Evolutionary conservation across 768 basidiomycete genomes (phyloP).

Genomic region (Auriscalpium microsporum): DNA sequence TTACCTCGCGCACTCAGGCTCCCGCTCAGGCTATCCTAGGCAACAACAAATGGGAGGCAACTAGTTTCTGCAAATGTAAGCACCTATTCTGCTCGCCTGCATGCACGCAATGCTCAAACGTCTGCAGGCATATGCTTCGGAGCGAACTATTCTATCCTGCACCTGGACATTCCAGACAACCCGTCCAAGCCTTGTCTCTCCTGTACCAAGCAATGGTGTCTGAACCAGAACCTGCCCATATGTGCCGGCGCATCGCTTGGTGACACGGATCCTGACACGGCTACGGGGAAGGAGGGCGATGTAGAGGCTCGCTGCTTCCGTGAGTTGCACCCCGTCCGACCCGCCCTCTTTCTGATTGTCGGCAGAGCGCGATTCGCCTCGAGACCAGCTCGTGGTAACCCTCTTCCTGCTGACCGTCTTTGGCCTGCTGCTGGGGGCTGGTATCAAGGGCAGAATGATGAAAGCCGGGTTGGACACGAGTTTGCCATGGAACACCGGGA

Average conservation of each 20-base stretch:
- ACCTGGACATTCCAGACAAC: constrained; percentile 70
- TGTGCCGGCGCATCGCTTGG: constrained; percentile 77
- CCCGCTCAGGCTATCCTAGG: constrained; percentile 34
- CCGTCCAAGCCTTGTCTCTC: constrained; percentile 86
- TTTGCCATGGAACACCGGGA: constrained; percentile 52
- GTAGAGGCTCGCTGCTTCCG: constrained; percentile 95
- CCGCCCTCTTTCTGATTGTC: constrained; percentile 17
- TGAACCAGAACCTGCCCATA: constrained; percentile 82
- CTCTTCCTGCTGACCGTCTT: constrained; percentile 84
- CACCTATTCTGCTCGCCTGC: constrained; percentile 6
- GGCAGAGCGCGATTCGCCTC: constrained; percentile 87
- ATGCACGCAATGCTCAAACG: not conserved
- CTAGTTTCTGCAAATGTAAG: constrained; percentile 84
- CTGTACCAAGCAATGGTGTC: constrained; percentile 93
- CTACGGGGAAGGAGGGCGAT: constrained; percentile 91
- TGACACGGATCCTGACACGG: constrained; percentile 85
- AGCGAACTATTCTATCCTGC: constrained; percentile 80
- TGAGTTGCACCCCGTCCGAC: constrained; percentile 36
- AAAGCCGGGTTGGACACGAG: constrained; percentile 66
- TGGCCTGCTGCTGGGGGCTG: constrained; percentile 76
- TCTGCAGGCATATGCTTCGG: constrained; percentile 81
- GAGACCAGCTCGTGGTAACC: constrained; percentile 90
- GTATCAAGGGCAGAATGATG: constrained; percentile 74
- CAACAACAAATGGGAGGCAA: constrained; percentile 75
- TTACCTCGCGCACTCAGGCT: constrained; percentile 20